Evolutionary conservation across 2,329 filamentous ascomycete genomes (phyloP).

Genomic region (Colletotrichum sp.): DNA sequence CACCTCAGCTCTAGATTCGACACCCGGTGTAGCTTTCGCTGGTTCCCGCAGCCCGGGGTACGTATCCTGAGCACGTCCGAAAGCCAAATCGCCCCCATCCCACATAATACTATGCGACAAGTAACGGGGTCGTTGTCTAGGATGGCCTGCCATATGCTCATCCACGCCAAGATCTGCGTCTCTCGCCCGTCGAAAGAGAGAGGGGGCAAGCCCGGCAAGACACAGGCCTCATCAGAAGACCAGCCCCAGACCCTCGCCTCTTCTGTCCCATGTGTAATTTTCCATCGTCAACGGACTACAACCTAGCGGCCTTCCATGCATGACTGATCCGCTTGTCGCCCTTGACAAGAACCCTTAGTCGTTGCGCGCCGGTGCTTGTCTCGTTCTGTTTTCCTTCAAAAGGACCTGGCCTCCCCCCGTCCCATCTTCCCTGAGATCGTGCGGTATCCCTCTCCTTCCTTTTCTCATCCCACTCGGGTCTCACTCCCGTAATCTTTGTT

Average conservation of each 20-base stretch:
- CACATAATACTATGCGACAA: not conserved
- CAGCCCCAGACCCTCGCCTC: not conserved
- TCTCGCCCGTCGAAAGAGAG: not conserved
- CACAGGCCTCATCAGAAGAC: not conserved
- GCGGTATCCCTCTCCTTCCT: not conserved
- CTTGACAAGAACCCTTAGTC: slow-evolving; percentile 19
- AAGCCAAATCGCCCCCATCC: slow-evolving; percentile 12
- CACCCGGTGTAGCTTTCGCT: not conserved
- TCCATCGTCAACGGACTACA: slow-evolving; percentile 9
- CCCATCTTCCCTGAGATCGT: not conserved
- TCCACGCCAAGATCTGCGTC: slow-evolving; percentile 10
- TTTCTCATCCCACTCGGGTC: slow-evolving; percentile 9
- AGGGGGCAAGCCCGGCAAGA: not conserved
- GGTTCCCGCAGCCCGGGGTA: not conserved
- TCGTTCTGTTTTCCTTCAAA: slow-evolving; percentile 5
- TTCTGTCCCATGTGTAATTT: slow-evolving; percentile 10
- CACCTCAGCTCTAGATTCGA: not conserved
- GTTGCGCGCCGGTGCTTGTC: not conserved
- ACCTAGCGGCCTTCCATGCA: slow-evolving; percentile 5
- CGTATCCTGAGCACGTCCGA: slow-evolving; percentile 11
- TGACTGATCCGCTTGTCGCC: slow-evolving; percentile 9
- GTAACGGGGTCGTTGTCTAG: slow-evolving; percentile 1
- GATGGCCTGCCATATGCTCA: slow-evolving; percentile 5
- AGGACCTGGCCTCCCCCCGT: not conserved
- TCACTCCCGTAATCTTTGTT: not conserved